Conservation (phyloP, 2,329 filamentous ascomycete genomes). For the Trichocomaceae sp. region DNA sequence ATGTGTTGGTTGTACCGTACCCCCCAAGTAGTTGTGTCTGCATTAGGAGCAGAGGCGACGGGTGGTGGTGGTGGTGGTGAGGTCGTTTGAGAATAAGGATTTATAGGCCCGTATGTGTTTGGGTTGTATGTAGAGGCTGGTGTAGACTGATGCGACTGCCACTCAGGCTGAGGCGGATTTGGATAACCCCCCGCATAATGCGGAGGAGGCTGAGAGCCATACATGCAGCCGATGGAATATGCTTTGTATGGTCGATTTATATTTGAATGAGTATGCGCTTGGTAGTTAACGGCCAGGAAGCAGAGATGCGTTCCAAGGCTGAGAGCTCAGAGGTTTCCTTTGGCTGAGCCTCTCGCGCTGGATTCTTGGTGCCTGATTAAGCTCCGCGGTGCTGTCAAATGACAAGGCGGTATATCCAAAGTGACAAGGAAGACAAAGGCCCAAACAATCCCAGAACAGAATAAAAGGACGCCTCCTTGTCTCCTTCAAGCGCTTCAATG, state of each 20-base stretch:
- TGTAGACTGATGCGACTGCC: constrained; percentile 20
- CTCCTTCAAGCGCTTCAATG: neutral
- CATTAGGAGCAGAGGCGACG: constrained; percentile 15
- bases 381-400: neutral
- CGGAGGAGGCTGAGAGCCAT: constrained; percentile 25
- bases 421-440: neutral
- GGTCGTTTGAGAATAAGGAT: constrained; percentile 14
- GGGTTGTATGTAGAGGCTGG: constrained; percentile 26
- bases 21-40: constrained; percentile 37
- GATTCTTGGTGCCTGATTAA: constrained; percentile 1
- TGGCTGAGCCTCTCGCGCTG: neutral
- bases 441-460: neutral
- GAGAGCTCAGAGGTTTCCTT: neutral
- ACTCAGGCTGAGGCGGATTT: constrained; percentile 32
- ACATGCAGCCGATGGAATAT: constrained; percentile 21
- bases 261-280: neutral
- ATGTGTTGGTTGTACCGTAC: constrained; percentile 35
- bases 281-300: neutral
- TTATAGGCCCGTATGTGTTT: constrained; percentile 30
- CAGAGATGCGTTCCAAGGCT: neutral
- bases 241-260: neutral
- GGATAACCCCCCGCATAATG: constrained; percentile 19
- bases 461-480: neutral
- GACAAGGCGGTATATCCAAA: neutral
- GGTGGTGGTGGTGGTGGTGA: constrained; percentile 20